A percentile compares a stretch with the other conserved stretches of the same genome.
phyloP scores from a whole-genome alignment of 441 rosid genomes.

The Breynia disticha region DNA sequence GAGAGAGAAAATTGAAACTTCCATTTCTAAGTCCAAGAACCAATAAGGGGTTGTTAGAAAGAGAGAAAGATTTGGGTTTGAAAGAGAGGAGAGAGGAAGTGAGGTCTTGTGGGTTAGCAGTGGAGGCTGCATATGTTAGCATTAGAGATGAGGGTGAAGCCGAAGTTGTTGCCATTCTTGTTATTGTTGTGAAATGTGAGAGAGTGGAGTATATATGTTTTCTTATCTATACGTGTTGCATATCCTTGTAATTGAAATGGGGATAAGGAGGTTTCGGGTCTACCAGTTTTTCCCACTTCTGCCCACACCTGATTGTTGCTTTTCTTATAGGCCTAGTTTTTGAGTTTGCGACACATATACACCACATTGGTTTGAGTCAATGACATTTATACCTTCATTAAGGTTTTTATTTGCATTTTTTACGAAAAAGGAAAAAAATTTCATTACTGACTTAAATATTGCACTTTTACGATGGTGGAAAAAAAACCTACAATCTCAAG shows the following conservation, averaged over 20 bases:
- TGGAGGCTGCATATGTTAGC: constrained; percentile 40
- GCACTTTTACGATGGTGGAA: no score
- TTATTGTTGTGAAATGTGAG: not conserved
- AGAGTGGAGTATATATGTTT: not conserved
- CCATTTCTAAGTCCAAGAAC: constrained; percentile 20
- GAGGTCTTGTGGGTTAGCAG: constrained; percentile 43
- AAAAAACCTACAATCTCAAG: no score
- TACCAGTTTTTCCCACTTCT: no score
- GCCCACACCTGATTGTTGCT: no score
- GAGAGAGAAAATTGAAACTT: constrained; percentile 19
- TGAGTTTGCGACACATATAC: no score
- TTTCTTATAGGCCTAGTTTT: no score
- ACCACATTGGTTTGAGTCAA: no score
- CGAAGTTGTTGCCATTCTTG: constrained; percentile 36
- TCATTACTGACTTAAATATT: no score
- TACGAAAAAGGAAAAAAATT: no score
- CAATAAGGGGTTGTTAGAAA: constrained; percentile 20
- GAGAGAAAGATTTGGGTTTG: constrained; percentile 34
- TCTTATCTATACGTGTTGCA: not conserved
- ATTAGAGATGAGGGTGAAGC: constrained; percentile 38
- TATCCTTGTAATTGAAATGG: not conserved
- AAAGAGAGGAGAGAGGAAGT: constrained; percentile 41
- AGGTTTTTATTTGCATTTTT: no score
- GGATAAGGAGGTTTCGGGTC: not conserved
- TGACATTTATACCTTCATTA: no score